phyloP scores from a whole-genome alignment of 768 basidiomycete species.

The Sporobolomyces phaffii region DNA sequence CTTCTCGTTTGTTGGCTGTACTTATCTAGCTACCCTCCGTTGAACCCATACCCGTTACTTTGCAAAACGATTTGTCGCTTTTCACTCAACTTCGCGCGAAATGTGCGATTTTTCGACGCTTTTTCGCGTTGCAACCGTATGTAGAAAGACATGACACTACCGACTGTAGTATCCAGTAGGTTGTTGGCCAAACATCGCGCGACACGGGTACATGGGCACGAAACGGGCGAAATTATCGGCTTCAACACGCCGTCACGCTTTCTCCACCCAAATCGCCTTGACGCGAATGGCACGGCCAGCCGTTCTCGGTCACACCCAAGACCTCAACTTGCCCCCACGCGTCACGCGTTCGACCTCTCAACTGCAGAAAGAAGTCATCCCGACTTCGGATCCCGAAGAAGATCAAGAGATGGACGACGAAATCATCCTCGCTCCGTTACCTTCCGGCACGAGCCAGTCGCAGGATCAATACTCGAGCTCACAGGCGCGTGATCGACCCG shows the following conservation, averaged over 20 bases:
- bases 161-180: too few relatives aligned
- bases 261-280: too few relatives aligned
- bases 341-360: slow-evolving; percentile 18
- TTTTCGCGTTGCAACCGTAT: too few relatives aligned
- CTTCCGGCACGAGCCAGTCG: background rate
- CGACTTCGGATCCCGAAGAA: slow-evolving; percentile 8
- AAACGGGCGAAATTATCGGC: too few relatives aligned
- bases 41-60: too few relatives aligned
- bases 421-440: background rate
- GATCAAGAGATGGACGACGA: slow-evolving; percentile 10
- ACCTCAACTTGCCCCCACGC: background rate
- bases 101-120: background rate
- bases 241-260: too few relatives aligned
- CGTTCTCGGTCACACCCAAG: background rate
- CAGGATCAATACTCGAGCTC: background rate
- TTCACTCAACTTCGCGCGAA: background rate
- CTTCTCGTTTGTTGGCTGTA: background rate
- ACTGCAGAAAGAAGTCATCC: slow-evolving; percentile 15
- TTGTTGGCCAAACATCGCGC: too few relatives aligned
- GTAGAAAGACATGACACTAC: too few relatives aligned
- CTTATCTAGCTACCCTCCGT: background rate
- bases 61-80: too few relatives aligned
- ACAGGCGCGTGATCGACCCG: background rate
- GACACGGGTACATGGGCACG: too few relatives aligned
- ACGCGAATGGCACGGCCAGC: background rate